Percentiles rank a stretch among this genome's conserved stretches.
These are phyloP conservation scores for Picea abies DNA, from an alignment of 83 land plant species.

Conservation along the genomic window DNA sequence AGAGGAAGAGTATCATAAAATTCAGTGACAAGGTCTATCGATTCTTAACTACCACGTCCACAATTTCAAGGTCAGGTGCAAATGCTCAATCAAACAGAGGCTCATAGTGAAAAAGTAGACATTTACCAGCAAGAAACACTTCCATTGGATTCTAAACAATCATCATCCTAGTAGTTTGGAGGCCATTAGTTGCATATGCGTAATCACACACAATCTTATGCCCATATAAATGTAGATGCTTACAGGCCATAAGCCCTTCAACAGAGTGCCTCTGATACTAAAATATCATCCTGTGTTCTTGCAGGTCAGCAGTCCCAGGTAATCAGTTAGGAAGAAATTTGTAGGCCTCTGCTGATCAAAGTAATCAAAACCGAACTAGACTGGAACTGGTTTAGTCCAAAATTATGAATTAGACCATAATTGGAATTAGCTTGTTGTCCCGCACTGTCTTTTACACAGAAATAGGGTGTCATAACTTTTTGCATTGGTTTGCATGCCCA, in stretches of 20 bases:
- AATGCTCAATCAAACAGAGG: background rate
- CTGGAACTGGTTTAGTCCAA: no score
- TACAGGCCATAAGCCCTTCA: conserved; percentile 1
- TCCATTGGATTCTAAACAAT: conserved; percentile 11
- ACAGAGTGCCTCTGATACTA: conserved; percentile 4
- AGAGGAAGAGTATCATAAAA: background rate
- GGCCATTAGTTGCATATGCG: conserved; percentile 24
- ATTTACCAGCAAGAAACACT: background rate
- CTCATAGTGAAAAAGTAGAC: no score
- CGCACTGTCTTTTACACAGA: no score
- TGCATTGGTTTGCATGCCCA: no score
- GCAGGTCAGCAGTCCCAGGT: background rate
- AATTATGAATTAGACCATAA: no score
- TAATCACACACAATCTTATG: conserved; percentile 16
- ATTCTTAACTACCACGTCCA: background rate
- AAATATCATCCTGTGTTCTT: background rate
- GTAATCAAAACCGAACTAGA: no score
- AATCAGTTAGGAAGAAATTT: background rate
- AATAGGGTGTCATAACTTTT: no score
- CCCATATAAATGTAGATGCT: background rate
- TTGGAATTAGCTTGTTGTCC: no score
- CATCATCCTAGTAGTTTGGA: background rate
- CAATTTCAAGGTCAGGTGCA: background rate
- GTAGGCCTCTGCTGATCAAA: no score
- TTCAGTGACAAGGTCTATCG: background rate